These are phyloP conservation scores for Talaromyces sp. DNA, from an alignment of 2,329 filamentous ascomycete genomes.

Conservation along the genomic window DNA sequence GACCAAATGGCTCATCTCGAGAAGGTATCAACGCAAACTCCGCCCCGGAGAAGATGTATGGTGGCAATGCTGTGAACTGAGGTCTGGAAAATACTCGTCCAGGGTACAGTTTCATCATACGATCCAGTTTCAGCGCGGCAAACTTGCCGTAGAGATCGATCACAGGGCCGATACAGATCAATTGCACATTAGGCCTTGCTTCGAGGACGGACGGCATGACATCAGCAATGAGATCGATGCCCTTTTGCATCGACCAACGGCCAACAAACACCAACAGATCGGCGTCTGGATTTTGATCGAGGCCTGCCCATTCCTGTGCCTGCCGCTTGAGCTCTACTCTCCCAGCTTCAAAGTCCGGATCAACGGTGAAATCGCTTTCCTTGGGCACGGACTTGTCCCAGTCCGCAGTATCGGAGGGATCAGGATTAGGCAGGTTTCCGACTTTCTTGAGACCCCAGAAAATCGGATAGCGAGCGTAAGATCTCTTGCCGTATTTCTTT, in stretches of 20 bases:
- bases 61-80: constrained; percentile 64
- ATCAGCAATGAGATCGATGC: constrained; percentile 64
- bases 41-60: constrained; percentile 63
- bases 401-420: constrained; percentile 61
- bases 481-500: constrained; percentile 65
- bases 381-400: constrained; percentile 55
- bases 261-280: constrained; percentile 67
- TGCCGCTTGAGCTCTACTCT: constrained; percentile 55
- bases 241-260: constrained; percentile 67
- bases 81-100: constrained; percentile 65
- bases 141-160: constrained; percentile 68
- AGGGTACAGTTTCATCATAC: constrained; percentile 63
- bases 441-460: constrained; percentile 65
- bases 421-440: constrained; percentile 62
- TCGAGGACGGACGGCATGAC: constrained; percentile 63
- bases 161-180: constrained; percentile 61
- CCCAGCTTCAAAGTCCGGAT: constrained; percentile 53
- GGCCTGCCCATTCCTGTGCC: constrained; percentile 64
- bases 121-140: constrained; percentile 61
- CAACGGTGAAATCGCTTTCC: constrained; percentile 49
- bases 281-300: constrained; percentile 58
- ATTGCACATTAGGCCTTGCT: constrained; percentile 56
- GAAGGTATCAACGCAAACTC: constrained; percentile 67
- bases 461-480: constrained; percentile 63
- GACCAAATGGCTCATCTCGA: constrained; percentile 65